These are phyloP conservation scores for Arthromyces matolae DNA, from an alignment of 768 basidiomycete genomes.

Conservation along the genomic window DNA sequence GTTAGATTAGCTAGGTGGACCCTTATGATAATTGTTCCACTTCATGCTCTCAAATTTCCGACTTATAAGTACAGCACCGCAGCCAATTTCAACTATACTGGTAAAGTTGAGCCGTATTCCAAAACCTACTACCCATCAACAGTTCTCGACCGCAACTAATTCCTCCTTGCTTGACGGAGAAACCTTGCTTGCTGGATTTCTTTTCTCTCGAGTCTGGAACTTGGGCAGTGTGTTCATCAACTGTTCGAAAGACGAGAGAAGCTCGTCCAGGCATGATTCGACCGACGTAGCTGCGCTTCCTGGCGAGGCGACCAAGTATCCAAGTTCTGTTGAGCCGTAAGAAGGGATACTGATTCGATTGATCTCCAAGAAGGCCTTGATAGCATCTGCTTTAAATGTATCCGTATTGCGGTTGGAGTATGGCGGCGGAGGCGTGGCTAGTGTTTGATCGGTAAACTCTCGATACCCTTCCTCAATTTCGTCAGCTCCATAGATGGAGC, in stretches of 20 bases:
- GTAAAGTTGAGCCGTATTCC: too few species aligned
- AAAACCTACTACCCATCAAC: too few species aligned
- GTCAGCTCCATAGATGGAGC: conserved; percentile 1
- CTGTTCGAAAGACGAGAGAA: conserved; percentile 19
- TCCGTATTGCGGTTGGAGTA: conserved; percentile 2
- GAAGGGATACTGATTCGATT: conserved; percentile 1
- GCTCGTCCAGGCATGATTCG: conserved; percentile 17
- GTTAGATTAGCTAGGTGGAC: conserved; percentile 37
- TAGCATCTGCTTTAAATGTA: not conserved
- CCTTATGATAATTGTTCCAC: too few species aligned
- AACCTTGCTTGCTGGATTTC: not conserved
- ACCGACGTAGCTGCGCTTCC: conserved; percentile 7
- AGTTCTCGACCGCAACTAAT: not conserved
- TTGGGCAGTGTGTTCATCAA: conserved; percentile 16
- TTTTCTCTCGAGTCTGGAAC: conserved; percentile 1
- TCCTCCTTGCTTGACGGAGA: too few species aligned
- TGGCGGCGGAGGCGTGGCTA: conserved; percentile 15
- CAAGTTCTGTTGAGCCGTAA: conserved; percentile 7
- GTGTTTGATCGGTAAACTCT: not conserved
- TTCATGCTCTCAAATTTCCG: too few species aligned
- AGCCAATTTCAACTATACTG: too few species aligned
- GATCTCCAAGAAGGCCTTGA: not conserved
- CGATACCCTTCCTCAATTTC: conserved; percentile 13
- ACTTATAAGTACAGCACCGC: too few species aligned
- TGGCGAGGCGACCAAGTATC: conserved; percentile 1